Evolutionary conservation across 768 basidiomycete genomes (phyloP).

Genomic region (Mrakia blollopis): DNA sequence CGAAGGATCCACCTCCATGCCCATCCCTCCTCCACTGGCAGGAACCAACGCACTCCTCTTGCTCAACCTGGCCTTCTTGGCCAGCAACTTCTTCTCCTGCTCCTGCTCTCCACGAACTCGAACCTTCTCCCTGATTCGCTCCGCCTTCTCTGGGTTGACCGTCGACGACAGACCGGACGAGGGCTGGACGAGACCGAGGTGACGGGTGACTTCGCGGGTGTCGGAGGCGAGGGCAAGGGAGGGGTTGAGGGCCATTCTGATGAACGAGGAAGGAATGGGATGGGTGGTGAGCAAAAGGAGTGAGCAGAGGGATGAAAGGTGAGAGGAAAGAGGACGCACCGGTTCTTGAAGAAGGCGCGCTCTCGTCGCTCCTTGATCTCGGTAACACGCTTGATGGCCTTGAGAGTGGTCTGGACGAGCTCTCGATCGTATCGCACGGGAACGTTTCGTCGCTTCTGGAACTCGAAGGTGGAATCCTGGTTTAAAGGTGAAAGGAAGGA

Average conservation of each 20-base stretch:
- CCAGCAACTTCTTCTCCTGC: constrained; percentile 43
- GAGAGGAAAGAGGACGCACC: constrained; percentile 40
- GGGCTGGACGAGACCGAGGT: constrained; percentile 46
- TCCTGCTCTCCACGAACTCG: constrained; percentile 48
- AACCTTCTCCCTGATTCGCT: constrained; percentile 69
- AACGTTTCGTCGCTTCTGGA: constrained; percentile 96
- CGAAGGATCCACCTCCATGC: constrained; percentile 36
- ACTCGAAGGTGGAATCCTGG: constrained; percentile 96
- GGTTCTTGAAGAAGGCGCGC: constrained; percentile 90
- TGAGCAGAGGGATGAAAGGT: not conserved
- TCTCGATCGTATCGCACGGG: constrained; percentile 97
- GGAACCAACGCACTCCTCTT: constrained; percentile 63
- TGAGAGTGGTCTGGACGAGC: constrained; percentile 82
- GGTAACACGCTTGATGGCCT: constrained; percentile 90
- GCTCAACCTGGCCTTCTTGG: constrained; percentile 47
- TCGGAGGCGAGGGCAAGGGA: constrained; percentile 55
- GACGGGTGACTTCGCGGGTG: constrained; percentile 62
- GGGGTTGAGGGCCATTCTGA: constrained; percentile 76
- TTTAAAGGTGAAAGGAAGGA: not conserved
- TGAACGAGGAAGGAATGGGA: not conserved
- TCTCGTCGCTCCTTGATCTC: constrained; percentile 89
- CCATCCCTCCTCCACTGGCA: constrained; percentile 80
- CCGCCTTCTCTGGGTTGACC: constrained; percentile 49
- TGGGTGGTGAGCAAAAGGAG: not conserved
- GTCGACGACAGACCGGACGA: constrained; percentile 27